Base-by-base conservation (phyloP, 441 rosid species). In the Geranium incanum region DNA sequence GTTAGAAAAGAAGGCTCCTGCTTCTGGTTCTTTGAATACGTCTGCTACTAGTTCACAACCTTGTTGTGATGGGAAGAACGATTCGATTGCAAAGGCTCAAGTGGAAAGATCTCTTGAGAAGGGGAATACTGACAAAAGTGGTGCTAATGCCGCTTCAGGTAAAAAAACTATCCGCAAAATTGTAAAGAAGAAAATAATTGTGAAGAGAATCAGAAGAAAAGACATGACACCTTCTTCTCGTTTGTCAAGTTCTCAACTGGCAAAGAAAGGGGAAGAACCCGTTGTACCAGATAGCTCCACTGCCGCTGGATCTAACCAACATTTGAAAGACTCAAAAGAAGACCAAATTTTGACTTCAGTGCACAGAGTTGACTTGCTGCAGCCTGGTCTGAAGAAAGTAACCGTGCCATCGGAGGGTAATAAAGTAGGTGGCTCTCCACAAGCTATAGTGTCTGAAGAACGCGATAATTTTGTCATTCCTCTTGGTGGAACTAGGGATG, bases 171-270 rank as follows among this genome's bases (percentile, higher is more conserved):
- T 80, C 1, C 6, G 13, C 43, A 85, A 85, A 71, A 83, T 71
- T 81, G 78, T 67, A 36, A 87, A 83, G 88, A 91, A 82, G 85
- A 89, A 86, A 81, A 86, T 75, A 70, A 74, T 82, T 55, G 76
- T 80, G 76, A 89, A 84, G 83, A 82, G 70, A 77, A 60, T 77
- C 16, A 79, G 77, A 57, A 86, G 78, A 81, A 87, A 81, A 74
- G 76, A 68, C 33, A 74, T 36, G 55, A 74, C 66, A 16, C 71
- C 81, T 75, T 67, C 57, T 28, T 63, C 68, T 50, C 71, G 67
- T 71, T 72, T 74, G 68, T 81, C 78, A 19, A 37, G 67, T 69
- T 77, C 76, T 41, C 81, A 70, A 73, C 74, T 72, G 66, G 66
- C 57, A 39, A 73, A 74, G 37, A 77, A 75, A 33, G 28, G 33